Percentiles rank a stretch among this genome's conserved stretches.
Conservation (phyloP, 805 yeast genomes). For the Yamadazyma takamatsuzukensis region DNA sequence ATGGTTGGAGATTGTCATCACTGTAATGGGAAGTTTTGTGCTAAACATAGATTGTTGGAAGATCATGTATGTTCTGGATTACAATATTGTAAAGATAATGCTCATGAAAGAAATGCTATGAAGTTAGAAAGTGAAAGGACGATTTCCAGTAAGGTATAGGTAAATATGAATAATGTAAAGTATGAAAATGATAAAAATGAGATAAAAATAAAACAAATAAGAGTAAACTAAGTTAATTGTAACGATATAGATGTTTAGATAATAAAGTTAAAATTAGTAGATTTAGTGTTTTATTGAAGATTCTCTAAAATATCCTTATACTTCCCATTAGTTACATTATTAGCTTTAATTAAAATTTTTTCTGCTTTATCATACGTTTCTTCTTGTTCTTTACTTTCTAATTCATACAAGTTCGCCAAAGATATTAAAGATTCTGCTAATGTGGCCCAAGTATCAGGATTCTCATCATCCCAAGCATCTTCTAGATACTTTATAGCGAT, state of each 20-base stretch:
- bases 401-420: slow-evolving; percentile 68
- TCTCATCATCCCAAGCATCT: slow-evolving; percentile 63
- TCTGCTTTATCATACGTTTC: slow-evolving; percentile 67
- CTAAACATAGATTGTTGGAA: slow-evolving; percentile 82
- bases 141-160: slow-evolving; percentile 41
- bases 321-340: slow-evolving; percentile 76
- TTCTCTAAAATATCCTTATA: slow-evolving; percentile 62
- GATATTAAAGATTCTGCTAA: slow-evolving; percentile 84
- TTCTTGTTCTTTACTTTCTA: slow-evolving; percentile 67
- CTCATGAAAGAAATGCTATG: slow-evolving; percentile 80
- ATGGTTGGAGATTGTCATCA: slow-evolving; percentile 81
- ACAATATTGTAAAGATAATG: slow-evolving; percentile 73
- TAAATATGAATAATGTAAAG: too few relatives aligned
- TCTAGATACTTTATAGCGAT: slow-evolving; percentile 57
- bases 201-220: too few relatives aligned
- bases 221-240: too few relatives aligned
- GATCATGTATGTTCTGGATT: slow-evolving; percentile 79
- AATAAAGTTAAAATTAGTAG: neutral
- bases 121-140: slow-evolving; percentile 84
- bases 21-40: slow-evolving; percentile 82
- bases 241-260: neutral
- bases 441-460: slow-evolving; percentile 60
- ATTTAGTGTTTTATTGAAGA: slow-evolving; percentile 19
- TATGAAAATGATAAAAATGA: too few relatives aligned
- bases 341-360: slow-evolving; percentile 61